A percentile compares a stretch with the other conserved stretches of the same genome.
phyloP scores from a whole-genome alignment of 805 yeast genomes.

The Peterozyma xylosa region DNA sequence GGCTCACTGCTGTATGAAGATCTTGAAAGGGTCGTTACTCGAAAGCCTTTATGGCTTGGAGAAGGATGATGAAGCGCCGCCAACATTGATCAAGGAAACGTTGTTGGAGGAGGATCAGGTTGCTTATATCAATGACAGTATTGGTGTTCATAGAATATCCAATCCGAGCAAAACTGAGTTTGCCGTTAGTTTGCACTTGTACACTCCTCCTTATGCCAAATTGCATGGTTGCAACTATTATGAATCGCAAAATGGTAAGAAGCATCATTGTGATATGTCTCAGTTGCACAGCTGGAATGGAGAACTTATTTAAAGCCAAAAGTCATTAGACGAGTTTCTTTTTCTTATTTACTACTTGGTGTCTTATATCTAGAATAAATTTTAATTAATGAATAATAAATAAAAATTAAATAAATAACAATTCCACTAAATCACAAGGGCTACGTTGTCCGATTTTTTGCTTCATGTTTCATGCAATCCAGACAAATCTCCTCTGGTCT shows the following conservation, averaged over 20 bases:
- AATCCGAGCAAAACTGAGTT: conserved; percentile 34
- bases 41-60: conserved; percentile 49
- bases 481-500: conserved; percentile 36
- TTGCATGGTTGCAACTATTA: conserved; percentile 46
- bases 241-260: conserved; percentile 40
- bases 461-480: conserved; percentile 4
- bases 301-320: conserved; percentile 10
- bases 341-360: not conserved
- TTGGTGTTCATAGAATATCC: conserved; percentile 60
- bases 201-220: conserved; percentile 72
- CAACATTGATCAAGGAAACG: conserved; percentile 16
- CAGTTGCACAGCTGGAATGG: conserved; percentile 61
- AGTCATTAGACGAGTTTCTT: too few relatives aligned
- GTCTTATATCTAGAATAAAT: not conserved
- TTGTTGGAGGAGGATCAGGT: conserved; percentile 33
- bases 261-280: conserved; percentile 50
- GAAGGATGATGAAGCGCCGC: conserved; percentile 10
- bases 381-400: not conserved
- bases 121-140: conserved; percentile 56
- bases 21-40: conserved; percentile 48
- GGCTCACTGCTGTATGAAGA: conserved; percentile 72
- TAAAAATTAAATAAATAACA: not conserved
- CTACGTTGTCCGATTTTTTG: too few relatives aligned
- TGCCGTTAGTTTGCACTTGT: conserved; percentile 62
- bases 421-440: too few relatives aligned